Evolutionary conservation across 73 alveolate species (phyloP).

Genomic region (Tetrahymena malaccensis): DNA sequence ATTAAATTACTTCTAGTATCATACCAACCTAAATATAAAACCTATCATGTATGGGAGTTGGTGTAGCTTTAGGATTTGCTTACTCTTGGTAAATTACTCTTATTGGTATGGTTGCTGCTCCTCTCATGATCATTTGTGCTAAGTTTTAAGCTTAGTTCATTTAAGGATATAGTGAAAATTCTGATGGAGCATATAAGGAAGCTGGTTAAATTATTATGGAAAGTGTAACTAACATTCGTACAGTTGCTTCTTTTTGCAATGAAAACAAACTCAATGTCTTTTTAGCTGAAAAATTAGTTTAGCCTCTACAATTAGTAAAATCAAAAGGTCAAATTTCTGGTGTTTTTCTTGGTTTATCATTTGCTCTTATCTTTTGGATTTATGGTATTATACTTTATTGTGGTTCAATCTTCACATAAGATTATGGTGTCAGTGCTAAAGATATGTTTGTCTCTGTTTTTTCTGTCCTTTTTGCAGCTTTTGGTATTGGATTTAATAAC

Average conservation of each 20-base stretch:
- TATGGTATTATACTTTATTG: conserved; percentile 60
- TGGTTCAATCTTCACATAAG: conserved; percentile 53
- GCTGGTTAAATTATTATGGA: conserved; percentile 72
- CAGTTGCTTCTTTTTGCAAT: conserved; percentile 66
- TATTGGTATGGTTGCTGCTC: conserved; percentile 49
- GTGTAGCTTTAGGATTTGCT: conserved; percentile 47
- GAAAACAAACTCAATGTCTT: conserved; percentile 51
- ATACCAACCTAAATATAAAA: background rate
- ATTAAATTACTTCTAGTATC: background rate
- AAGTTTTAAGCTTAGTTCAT: conserved; percentile 37
- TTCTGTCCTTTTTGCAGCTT: conserved; percentile 64
- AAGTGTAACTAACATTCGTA: conserved; percentile 61
- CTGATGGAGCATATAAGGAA: conserved; percentile 51
- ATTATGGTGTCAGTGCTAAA: conserved; percentile 32
- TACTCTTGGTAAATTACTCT: conserved; percentile 55
- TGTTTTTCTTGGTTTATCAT: conserved; percentile 59
- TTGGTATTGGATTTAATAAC: conserved; percentile 58
- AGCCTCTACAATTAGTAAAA: conserved; percentile 10
- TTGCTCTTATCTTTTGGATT: conserved; percentile 46
- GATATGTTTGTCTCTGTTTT: conserved; percentile 57
- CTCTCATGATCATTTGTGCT: conserved; percentile 48
- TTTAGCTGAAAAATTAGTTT: conserved; percentile 20
- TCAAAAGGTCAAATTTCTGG: conserved; percentile 57
- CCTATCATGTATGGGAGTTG: conserved; percentile 33
- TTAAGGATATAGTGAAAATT: conserved; percentile 28